Evolutionary conservation across 23 red algal species (phyloP).

Genomic region (Rhodosorus marinus): DNA sequence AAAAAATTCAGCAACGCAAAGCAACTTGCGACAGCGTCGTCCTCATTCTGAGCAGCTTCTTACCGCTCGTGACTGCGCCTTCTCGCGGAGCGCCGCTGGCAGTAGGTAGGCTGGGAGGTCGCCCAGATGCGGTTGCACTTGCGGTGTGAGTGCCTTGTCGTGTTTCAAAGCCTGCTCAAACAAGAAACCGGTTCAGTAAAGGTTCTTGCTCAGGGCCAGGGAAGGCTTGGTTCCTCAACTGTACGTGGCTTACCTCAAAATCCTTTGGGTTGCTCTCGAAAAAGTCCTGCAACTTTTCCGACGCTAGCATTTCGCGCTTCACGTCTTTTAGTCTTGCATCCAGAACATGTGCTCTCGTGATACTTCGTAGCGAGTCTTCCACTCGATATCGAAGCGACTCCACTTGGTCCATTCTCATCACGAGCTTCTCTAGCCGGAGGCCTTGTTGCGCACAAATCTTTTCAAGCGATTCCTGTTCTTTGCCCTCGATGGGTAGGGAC

Average conservation of each 20-base stretch:
- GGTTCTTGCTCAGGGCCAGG: no score
- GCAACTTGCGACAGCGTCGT: no score
- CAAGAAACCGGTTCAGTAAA: no score
- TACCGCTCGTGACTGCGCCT: no score
- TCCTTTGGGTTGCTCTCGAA: conserved; percentile 68
- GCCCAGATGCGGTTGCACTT: conserved; percentile 40
- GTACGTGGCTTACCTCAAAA: no score
- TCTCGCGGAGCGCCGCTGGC: conserved; percentile 36
- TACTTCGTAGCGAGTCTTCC: conserved; percentile 58
- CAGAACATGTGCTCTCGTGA: conserved; percentile 41
- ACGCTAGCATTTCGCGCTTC: conserved; percentile 75
- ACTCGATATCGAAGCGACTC: conserved; percentile 95
- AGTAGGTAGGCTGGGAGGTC: conserved; percentile 67
- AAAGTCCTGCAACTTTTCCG: conserved; percentile 47
- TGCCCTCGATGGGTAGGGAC: conserved; percentile 40
- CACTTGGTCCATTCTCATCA: conserved; percentile 46
- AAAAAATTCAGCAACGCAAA: no score
- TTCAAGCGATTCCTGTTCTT: conserved; percentile 12
- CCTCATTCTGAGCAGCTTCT: no score
- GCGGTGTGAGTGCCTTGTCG: conserved; percentile 29
- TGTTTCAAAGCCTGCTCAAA: no score
- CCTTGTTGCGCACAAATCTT: conserved; percentile 12
- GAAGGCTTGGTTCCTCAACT: no score
- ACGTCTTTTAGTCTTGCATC: conserved; percentile 55
- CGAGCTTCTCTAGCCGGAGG: conserved; percentile 28